These are phyloP conservation scores for Erysimum cheiri DNA, from an alignment of 441 rosid species.

Conservation along the genomic window DNA sequence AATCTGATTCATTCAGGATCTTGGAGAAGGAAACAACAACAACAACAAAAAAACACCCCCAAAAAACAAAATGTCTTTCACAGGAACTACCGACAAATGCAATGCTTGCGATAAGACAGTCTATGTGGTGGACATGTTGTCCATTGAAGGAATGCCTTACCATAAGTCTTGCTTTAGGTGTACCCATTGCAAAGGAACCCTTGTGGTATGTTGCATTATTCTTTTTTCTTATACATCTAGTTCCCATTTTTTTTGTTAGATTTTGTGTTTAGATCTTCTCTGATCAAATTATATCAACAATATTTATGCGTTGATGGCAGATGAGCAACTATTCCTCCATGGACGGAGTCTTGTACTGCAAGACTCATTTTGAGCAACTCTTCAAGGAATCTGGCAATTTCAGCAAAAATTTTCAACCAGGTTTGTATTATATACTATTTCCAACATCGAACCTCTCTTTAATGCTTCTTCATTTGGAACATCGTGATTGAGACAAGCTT, in stretches of 20 bases:
- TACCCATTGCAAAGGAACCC: conserved; percentile 95
- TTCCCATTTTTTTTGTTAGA: not conserved
- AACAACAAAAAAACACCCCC: not conserved
- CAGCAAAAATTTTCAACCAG: conserved; percentile 87
- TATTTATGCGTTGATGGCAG: conserved; percentile 46
- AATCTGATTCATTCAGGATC: conserved; percentile 28
- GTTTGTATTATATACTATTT: conserved; percentile 35
- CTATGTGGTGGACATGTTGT: conserved; percentile 80
- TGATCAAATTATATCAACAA: not conserved
- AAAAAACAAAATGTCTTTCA: conserved; percentile 65
- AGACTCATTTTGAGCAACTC: conserved; percentile 91
- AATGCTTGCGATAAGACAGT: conserved; percentile 91
- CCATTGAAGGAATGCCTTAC: conserved; percentile 86
- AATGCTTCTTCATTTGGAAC: not conserved
- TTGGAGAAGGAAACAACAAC: conserved; percentile 37
- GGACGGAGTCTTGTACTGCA: conserved; percentile 96
- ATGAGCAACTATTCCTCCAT: conserved; percentile 97
- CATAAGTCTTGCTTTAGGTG: conserved; percentile 93
- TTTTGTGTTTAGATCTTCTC: conserved; percentile 5
- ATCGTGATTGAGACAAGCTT: not conserved
- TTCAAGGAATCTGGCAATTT: conserved; percentile 95
- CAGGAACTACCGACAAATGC: conserved; percentile 94
- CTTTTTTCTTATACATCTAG: not conserved
- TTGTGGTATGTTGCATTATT: conserved; percentile 50
- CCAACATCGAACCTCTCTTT: not conserved